A percentile compares a stretch with the other conserved stretches of the same genome.
Evolutionary conservation across 805 yeast genomes (phyloP).

Genomic region (Ogataea sp.): DNA sequence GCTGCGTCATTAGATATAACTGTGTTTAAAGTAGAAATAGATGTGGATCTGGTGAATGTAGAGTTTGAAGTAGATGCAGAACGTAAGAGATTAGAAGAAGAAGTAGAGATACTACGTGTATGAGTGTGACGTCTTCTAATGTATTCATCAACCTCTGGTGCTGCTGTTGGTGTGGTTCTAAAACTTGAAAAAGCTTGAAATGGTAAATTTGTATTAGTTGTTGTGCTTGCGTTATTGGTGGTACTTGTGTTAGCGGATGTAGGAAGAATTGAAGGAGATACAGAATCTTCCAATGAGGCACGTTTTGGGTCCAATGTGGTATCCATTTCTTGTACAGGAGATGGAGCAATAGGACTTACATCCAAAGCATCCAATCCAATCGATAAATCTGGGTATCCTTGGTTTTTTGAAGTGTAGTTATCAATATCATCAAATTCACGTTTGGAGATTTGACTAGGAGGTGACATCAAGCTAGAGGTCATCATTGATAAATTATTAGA

Average conservation of each 20-base stretch:
- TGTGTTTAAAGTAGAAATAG: conserved; percentile 15
- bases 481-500: conserved; percentile 7
- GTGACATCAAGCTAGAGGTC: conserved; percentile 6
- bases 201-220: conserved; percentile 1
- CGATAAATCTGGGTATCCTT: too few relatives aligned
- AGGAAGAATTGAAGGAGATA: background rate
- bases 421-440: background rate
- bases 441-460: background rate
- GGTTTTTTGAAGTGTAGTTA: too few relatives aligned
- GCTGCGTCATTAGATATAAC: background rate
- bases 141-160: background rate
- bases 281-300: conserved; percentile 1
- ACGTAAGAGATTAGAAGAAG: conserved; percentile 11
- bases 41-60: conserved; percentile 22
- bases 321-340: too few relatives aligned
- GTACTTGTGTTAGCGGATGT: background rate
- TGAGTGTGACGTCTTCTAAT: conserved; percentile 3
- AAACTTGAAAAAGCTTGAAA: conserved; percentile 22
- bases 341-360: too few relatives aligned
- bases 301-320: background rate
- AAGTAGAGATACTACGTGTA: conserved; percentile 9
- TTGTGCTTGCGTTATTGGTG: background rate
- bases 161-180: conserved; percentile 17
- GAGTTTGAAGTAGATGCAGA: conserved; percentile 7
- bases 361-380: too few relatives aligned